Evolutionary conservation across 2,329 filamentous ascomycete species (phyloP).

Genomic region (Colletotrichum trifolii): DNA sequence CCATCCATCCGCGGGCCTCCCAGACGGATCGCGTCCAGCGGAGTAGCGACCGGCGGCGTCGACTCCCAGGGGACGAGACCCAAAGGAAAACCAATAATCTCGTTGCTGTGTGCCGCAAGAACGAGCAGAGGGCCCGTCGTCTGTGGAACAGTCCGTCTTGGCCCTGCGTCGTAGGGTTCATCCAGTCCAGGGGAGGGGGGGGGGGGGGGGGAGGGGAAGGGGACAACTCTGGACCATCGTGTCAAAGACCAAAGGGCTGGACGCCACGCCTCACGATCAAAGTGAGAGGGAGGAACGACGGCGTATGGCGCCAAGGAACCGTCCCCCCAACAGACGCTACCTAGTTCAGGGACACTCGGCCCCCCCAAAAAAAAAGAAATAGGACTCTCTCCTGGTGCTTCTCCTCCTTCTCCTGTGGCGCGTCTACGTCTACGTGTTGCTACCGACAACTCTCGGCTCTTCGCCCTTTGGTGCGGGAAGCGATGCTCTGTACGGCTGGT

Average conservation of each 20-base stretch:
- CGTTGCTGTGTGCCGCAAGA: neutral
- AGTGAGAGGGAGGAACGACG: neutral
- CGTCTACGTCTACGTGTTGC: neutral
- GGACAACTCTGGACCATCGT: too few relatives aligned
- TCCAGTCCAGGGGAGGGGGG: neutral
- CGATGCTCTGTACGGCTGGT: constrained; percentile 22
- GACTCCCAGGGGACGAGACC: neutral
- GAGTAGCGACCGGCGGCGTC: constrained; percentile 16
- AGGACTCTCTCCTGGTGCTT: neutral
- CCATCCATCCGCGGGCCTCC: constrained; percentile 1
- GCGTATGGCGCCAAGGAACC: constrained; percentile 22
- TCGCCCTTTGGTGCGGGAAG: constrained; percentile 34
- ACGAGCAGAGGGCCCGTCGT: constrained; percentile 25
- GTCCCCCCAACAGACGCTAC: neutral
- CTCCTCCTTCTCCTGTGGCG: constrained; percentile 6
- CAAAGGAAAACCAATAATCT: constrained; percentile 4
- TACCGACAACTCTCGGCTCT: constrained; percentile 26
- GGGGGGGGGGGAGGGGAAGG: too few relatives aligned
- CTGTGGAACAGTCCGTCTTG: constrained; percentile 31
- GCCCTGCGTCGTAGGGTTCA: constrained; percentile 29
- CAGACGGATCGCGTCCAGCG: constrained; percentile 16
- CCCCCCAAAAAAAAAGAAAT: constrained; percentile 4
- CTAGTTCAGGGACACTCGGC: constrained; percentile 27
- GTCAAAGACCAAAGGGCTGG: too few relatives aligned
- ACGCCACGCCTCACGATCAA: too few relatives aligned